phyloP scores from a whole-genome alignment of 768 basidiomycete species.

The Russula virescens region DNA sequence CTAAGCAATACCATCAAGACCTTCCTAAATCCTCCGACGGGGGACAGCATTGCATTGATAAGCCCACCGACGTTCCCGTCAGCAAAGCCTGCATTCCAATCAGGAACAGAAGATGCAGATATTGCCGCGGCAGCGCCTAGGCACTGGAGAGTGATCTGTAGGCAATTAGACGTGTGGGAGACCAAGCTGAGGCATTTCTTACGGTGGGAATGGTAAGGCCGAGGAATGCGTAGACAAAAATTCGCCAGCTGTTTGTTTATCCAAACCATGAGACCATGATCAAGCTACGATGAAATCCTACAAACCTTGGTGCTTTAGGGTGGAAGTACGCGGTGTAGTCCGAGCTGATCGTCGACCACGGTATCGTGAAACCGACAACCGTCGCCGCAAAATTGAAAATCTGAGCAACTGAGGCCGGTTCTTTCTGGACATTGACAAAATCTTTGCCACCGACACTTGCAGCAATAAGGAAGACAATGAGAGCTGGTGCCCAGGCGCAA shows the following conservation, averaged over 20 bases:
- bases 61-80: slow-evolving; percentile 56
- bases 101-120: slow-evolving; percentile 49
- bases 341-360: slow-evolving; percentile 54
- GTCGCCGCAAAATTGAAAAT: slow-evolving; percentile 65
- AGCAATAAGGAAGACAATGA: slow-evolving; percentile 67
- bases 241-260: slow-evolving; percentile 40
- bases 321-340: slow-evolving; percentile 74
- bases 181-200: slow-evolving; percentile 22
- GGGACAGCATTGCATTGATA: slow-evolving; percentile 53
- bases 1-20: slow-evolving; percentile 67
- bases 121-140: no score
- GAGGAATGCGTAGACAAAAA: slow-evolving; percentile 59
- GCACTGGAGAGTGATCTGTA: slow-evolving; percentile 35
- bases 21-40: slow-evolving; percentile 60
- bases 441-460: slow-evolving; percentile 72
- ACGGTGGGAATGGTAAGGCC: slow-evolving; percentile 63
- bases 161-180: slow-evolving; percentile 13
- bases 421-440: slow-evolving; percentile 42
- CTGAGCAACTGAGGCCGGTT: slow-evolving; percentile 47
- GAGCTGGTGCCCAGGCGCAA: slow-evolving; percentile 68
- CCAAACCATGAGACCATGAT: no score
- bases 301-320: slow-evolving; percentile 52
- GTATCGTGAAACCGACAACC: slow-evolving; percentile 67
- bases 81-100: slow-evolving; percentile 52
- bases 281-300: neutral